These are phyloP conservation scores for Brassica juncea DNA, from an alignment of 345 rosid species.

Conservation along the genomic window DNA sequence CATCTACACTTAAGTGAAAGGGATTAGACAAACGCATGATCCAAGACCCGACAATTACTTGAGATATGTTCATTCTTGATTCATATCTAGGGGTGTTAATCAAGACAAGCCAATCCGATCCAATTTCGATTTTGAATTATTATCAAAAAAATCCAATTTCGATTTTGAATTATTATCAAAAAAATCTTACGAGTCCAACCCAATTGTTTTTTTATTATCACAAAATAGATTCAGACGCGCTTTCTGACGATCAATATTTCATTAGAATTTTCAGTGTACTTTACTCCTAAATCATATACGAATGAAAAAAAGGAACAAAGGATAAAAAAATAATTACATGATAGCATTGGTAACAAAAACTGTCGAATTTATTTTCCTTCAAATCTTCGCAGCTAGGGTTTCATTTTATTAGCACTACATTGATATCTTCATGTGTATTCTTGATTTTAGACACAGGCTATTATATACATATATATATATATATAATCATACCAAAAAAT, in stretches of 20 bases:
- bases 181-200: neutral
- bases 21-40: conserved; percentile 29
- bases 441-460: neutral
- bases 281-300: neutral
- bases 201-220: neutral
- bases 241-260: neutral
- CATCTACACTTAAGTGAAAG: conserved; percentile 23
- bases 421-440: neutral
- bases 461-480: neutral
- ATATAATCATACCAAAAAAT: neutral
- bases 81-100: conserved; percentile 26
- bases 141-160: neutral
- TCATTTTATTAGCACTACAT: neutral
- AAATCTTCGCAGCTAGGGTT: neutral
- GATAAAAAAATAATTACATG: neutral
- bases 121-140: conserved; percentile 5
- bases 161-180: conserved; percentile 9
- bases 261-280: neutral
- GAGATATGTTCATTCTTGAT: conserved; percentile 32
- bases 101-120: conserved; percentile 26
- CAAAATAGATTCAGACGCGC: neutral
- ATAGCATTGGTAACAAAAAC: neutral
- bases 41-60: conserved; percentile 25
- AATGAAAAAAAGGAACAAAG: neutral
- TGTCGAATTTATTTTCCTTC: neutral